These are phyloP conservation scores for Trichoderma orchidacearum DNA, from an alignment of 495 filamentous ascomycete genomes.

Conservation along the genomic window DNA sequence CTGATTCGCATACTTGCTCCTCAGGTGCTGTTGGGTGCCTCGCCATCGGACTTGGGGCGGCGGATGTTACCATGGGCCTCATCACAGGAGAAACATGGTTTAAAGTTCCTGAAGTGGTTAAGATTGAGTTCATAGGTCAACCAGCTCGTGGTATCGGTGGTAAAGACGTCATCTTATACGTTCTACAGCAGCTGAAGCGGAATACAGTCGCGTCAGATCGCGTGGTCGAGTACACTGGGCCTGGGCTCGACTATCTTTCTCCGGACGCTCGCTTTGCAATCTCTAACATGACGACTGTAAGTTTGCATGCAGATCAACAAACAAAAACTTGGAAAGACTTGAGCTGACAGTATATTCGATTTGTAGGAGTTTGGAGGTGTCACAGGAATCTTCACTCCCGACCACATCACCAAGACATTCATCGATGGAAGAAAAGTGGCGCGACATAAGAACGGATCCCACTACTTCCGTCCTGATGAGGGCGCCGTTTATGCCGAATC, in stretches of 20 bases:
- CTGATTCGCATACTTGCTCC: conserved; percentile 35
- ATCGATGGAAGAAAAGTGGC: conserved; percentile 16
- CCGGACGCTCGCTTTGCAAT: conserved; percentile 34
- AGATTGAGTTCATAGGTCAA: conserved; percentile 20
- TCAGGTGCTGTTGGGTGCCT: conserved; percentile 26
- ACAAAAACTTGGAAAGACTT: not conserved
- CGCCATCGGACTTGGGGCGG: conserved; percentile 28
- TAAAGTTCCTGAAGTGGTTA: conserved; percentile 26
- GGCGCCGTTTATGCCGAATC: conserved; percentile 24
- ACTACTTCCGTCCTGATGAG: conserved; percentile 25
- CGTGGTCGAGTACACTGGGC: conserved; percentile 31
- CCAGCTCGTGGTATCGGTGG: conserved; percentile 26
- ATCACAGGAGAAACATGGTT: conserved; percentile 35
- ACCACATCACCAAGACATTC: conserved; percentile 19
- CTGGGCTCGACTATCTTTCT: conserved; percentile 18
- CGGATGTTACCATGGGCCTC: conserved; percentile 30
- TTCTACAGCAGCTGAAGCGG: conserved; percentile 26
- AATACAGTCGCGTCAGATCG: conserved; percentile 32
- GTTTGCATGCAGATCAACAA: not conserved
- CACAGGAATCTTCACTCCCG: conserved; percentile 27
- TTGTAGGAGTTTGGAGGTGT: conserved; percentile 31
- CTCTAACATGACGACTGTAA: conserved; percentile 32
- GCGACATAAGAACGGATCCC: conserved; percentile 14
- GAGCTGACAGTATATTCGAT: not conserved
- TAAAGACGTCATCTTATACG: conserved; percentile 34